A percentile compares a stretch with the other conserved stretches of the same genome.
Conservation (phyloP, 768 basidiomycete genomes). For the Fibroporia radiculosa region DNA sequence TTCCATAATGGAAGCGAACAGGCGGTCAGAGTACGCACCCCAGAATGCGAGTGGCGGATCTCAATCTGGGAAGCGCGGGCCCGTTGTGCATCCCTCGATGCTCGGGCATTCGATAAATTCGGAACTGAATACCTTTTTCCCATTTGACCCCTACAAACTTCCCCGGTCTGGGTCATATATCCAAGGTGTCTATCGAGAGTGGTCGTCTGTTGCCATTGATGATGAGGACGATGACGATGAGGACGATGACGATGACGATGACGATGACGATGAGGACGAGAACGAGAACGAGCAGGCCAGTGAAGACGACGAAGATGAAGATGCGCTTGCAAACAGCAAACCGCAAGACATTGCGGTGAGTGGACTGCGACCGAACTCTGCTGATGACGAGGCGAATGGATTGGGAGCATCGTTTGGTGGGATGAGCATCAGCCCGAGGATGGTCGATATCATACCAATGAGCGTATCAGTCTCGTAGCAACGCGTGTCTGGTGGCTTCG, state of each 20-base stretch:
- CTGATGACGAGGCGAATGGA: constrained; percentile 35
- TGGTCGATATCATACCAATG: neutral
- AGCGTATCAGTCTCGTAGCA: neutral
- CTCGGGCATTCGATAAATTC: constrained; percentile 36
- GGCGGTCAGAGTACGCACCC: constrained; percentile 46
- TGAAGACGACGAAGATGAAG: constrained; percentile 32
- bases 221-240: constrained; percentile 69
- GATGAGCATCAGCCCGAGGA: constrained; percentile 75
- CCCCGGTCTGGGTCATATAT: constrained; percentile 73
- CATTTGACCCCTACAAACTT: constrained; percentile 95
- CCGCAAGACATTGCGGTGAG: constrained; percentile 10
- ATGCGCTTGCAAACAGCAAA: constrained; percentile 1
- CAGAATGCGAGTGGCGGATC: constrained; percentile 1
- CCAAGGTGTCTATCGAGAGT: constrained; percentile 81
- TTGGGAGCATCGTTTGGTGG: constrained; percentile 64
- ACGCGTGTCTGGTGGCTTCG: neutral
- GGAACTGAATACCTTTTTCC: constrained; percentile 92
- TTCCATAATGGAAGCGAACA: constrained; percentile 85
- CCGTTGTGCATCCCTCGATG: constrained; percentile 10
- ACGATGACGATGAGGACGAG: constrained; percentile 48
- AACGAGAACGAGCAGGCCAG: constrained; percentile 49
- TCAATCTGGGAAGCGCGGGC: neutral
- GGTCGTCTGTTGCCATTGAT: constrained; percentile 69
- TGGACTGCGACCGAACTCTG: constrained; percentile 16
- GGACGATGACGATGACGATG: constrained; percentile 50